phyloP scores from a whole-genome alignment of 345 rosid species.

The Garcia nutans region DNA sequence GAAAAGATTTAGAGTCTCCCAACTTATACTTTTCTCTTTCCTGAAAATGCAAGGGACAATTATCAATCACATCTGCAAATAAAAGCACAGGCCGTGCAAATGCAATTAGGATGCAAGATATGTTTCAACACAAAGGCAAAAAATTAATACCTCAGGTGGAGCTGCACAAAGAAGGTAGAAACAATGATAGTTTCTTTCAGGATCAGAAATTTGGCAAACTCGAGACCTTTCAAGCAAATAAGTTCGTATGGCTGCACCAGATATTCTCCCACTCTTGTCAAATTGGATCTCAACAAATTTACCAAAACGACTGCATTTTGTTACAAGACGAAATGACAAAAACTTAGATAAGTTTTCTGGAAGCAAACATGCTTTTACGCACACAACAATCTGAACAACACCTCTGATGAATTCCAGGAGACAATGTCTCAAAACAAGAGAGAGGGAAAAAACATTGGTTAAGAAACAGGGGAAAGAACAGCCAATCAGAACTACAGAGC shows the following conservation, averaged over 20 bases:
- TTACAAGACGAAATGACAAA: constrained; percentile 25
- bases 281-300: constrained; percentile 99
- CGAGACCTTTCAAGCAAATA: constrained; percentile 98
- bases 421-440: neutral
- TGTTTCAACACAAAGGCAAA: constrained; percentile 6
- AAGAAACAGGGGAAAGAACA: constrained; percentile 2
- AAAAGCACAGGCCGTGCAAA: constrained; percentile 1
- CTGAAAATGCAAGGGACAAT: constrained; percentile 40
- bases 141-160: constrained; percentile 77
- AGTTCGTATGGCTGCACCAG: constrained; percentile 97
- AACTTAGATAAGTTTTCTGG: constrained; percentile 13
- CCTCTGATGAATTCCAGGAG: neutral
- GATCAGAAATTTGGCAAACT: constrained; percentile 96
- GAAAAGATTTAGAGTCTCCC: constrained; percentile 65
- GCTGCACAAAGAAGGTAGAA: constrained; percentile 97
- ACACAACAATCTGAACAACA: constrained; percentile 14
- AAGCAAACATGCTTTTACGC: constrained; percentile 8
- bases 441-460: neutral
- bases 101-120: constrained; percentile 2
- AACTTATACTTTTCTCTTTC: constrained; percentile 80
- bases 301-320: constrained; percentile 86
- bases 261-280: constrained; percentile 96
- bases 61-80: constrained; percentile 15
- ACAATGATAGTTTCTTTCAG: constrained; percentile 98
- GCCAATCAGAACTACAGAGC: neutral